These are phyloP conservation scores for Backusella sp. DNA, from an alignment of 192 early-diverging fungal species.

Conservation along the genomic window DNA sequence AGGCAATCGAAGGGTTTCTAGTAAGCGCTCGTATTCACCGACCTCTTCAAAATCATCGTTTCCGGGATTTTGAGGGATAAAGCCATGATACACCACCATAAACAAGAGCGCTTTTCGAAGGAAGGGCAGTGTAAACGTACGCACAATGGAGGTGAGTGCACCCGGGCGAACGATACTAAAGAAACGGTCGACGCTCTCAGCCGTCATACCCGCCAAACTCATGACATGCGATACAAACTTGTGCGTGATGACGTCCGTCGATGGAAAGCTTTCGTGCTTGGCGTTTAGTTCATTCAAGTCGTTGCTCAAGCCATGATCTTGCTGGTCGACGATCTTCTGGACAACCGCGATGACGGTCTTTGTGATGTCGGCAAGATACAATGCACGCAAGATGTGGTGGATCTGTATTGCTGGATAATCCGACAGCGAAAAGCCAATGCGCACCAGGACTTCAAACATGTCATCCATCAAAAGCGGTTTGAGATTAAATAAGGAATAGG, in stretches of 20 bases:
- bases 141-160: conserved; percentile 14
- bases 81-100: conserved; percentile 62
- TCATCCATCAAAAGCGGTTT: conserved; percentile 71
- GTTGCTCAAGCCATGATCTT: neutral
- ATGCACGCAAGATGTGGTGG: conserved; percentile 65
- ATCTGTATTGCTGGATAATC: conserved; percentile 36
- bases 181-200: conserved; percentile 10
- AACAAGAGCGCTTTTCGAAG: conserved; percentile 65
- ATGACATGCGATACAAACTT: conserved; percentile 15
- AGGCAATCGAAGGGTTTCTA: conserved; percentile 71
- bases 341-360: conserved; percentile 55
- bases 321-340: conserved; percentile 24
- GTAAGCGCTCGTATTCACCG: conserved; percentile 69
- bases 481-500: neutral
- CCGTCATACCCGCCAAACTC: conserved; percentile 9
- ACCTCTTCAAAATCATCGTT: conserved; percentile 31
- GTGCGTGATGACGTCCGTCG: neutral
- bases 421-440: conserved; percentile 49
- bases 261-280: neutral
- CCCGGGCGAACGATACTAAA: conserved; percentile 10
- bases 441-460: conserved; percentile 63
- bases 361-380: conserved; percentile 72
- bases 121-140: conserved; percentile 71
- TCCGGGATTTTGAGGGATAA: conserved; percentile 48
- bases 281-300: neutral